Percentiles rank a stretch among this genome's conserved stretches.
These are phyloP conservation scores for Juncus inflexus DNA, from an alignment of 176 grass and related monocot genomes.

Conservation along the genomic window DNA sequence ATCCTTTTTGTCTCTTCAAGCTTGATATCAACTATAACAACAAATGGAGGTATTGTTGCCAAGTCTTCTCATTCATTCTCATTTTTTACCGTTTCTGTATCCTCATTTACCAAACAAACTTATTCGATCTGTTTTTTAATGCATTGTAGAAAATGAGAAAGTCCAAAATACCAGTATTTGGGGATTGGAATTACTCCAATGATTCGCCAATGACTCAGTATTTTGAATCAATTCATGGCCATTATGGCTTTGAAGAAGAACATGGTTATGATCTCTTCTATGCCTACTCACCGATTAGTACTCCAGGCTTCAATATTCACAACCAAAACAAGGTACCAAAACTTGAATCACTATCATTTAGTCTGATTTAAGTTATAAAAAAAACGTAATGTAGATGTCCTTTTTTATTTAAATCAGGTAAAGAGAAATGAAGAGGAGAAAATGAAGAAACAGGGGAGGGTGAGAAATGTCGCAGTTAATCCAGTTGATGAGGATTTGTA, in stretches of 20 bases:
- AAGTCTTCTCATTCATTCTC: neutral
- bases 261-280: neutral
- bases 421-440: conserved; percentile 40
- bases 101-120: no score
- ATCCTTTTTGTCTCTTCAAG: conserved; percentile 8
- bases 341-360: neutral
- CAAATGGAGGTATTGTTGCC: conserved; percentile 14
- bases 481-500: conserved; percentile 73
- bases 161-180: conserved; percentile 52
- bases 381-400: no score
- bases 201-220: conserved; percentile 53
- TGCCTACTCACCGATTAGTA: conserved; percentile 14
- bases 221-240: conserved; percentile 41
- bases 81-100: neutral
- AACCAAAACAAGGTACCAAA: conserved; percentile 28
- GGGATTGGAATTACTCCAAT: conserved; percentile 55
- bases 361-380: no score
- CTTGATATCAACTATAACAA: neutral
- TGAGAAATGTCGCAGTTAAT: conserved; percentile 12
- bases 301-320: conserved; percentile 24
- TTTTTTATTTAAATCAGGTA: conserved; percentile 20
- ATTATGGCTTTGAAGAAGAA: conserved; percentile 3
- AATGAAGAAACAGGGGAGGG: conserved; percentile 15
- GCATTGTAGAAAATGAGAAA: conserved; percentile 38
- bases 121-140: neutral